phyloP scores from a whole-genome alignment of 2,329 filamentous ascomycete species.

The Clonostachys sp. region DNA sequence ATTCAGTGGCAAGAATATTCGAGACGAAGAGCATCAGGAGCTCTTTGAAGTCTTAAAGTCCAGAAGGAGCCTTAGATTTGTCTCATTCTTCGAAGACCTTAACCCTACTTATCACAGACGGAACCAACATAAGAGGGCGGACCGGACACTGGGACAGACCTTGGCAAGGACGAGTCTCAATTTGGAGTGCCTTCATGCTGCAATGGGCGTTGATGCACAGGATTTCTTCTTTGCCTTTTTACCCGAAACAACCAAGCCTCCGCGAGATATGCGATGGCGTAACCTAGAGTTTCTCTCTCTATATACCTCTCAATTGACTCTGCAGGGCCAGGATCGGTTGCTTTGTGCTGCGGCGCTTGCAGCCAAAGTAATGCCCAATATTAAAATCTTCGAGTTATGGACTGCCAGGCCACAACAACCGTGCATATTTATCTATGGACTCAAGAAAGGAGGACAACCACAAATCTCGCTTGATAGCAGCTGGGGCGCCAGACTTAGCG shows the following conservation, averaged over 20 bases:
- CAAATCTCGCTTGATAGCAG: too few species aligned
- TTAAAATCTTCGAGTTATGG: background rate
- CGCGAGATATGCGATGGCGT: background rate
- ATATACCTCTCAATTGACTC: background rate
- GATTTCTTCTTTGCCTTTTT: background rate
- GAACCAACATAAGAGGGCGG: background rate
- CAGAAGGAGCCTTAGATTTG: background rate
- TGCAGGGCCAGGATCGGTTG: too few species aligned
- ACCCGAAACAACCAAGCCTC: background rate
- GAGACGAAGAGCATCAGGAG: background rate
- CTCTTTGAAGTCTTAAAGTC: background rate
- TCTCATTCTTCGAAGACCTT: background rate
- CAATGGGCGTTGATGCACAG: background rate
- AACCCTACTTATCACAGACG: background rate
- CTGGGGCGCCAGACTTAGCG: too few species aligned
- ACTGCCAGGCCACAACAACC: too few species aligned
- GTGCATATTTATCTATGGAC: too few species aligned
- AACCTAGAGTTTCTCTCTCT: background rate
- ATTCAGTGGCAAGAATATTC: background rate
- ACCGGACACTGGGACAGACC: background rate
- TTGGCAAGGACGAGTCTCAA: background rate
- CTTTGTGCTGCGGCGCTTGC: background rate
- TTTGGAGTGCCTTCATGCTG: background rate
- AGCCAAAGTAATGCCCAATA: background rate
- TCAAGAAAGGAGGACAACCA: too few species aligned